phyloP scores from a whole-genome alignment of 2,329 filamentous ascomycete genomes.

The Epichloe gansuensis region DNA sequence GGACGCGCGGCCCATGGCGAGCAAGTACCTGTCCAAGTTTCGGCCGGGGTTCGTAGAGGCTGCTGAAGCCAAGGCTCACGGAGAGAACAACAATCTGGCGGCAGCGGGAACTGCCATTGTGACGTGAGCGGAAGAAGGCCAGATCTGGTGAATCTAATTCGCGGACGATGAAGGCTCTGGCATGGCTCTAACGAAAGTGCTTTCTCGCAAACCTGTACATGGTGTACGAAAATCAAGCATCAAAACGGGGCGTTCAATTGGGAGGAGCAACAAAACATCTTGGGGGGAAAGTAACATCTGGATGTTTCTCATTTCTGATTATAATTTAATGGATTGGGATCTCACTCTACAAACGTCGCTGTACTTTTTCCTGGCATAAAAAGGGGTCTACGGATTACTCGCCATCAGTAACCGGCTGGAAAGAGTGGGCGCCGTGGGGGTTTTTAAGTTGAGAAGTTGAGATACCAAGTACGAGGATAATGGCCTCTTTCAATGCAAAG shows the following conservation, averaged over 20 bases:
- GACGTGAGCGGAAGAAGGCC: slow-evolving; percentile 12
- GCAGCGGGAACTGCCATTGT: slow-evolving; percentile 17
- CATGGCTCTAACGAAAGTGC: neutral
- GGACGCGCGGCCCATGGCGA: slow-evolving; percentile 48
- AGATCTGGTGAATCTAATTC: too few species aligned
- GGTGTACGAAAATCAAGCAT: neutral
- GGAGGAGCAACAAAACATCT: neutral
- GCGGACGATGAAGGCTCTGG: neutral
- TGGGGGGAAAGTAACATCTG: neutral
- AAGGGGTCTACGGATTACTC: too few species aligned
- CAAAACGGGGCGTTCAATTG: neutral
- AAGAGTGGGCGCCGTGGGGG: too few species aligned
- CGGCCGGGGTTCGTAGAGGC: slow-evolving; percentile 37
- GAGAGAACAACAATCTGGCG: slow-evolving; percentile 10
- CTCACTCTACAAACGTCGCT: too few species aligned
- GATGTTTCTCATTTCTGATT: neutral
- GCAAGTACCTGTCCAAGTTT: slow-evolving; percentile 49
- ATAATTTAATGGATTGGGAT: too few species aligned
- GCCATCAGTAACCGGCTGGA: too few species aligned
- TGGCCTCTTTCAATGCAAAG: too few species aligned
- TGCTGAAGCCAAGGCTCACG: slow-evolving; percentile 14
- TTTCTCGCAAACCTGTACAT: neutral
- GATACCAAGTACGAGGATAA: too few species aligned
- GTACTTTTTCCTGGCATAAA: too few species aligned
- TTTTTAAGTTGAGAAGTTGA: too few species aligned